Conservation (phyloP, 1,139 yeast species). For the Yamadazyma atmosphaerica region DNA sequence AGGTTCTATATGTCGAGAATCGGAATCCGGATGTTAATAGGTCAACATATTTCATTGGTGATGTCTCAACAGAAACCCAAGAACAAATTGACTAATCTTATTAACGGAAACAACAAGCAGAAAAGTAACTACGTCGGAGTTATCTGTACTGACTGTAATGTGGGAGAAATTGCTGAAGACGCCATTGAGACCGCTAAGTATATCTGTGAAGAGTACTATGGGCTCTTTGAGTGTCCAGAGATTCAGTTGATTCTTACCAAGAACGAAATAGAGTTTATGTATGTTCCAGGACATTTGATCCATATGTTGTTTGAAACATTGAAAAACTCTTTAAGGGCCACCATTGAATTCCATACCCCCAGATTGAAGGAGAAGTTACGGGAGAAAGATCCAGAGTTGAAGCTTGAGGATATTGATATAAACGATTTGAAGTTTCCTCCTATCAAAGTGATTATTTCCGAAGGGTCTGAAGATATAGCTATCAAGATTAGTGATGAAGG, state of each 20-base stretch:
- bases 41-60: slow-evolving; percentile 82
- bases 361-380: slow-evolving; percentile 38
- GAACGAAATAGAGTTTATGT: slow-evolving; percentile 71
- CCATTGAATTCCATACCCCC: slow-evolving; percentile 71
- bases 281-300: slow-evolving; percentile 86
- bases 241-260: slow-evolving; percentile 74
- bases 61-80: slow-evolving; percentile 57
- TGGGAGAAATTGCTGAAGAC: slow-evolving; percentile 76
- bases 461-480: slow-evolving; percentile 91
- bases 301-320: slow-evolving; percentile 87
- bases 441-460: slow-evolving; percentile 84
- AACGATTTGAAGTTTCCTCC: slow-evolving; percentile 78
- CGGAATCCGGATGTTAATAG: slow-evolving; percentile 86
- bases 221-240: slow-evolving; percentile 77
- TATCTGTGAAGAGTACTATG: slow-evolving; percentile 86
- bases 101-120: slow-evolving; percentile 24
- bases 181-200: slow-evolving; percentile 86
- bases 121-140: slow-evolving; percentile 74
- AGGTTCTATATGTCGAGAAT: slow-evolving; percentile 84
- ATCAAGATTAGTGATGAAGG: slow-evolving; percentile 92
- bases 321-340: slow-evolving; percentile 81
- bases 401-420: slow-evolving; percentile 46
- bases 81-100: slow-evolving; percentile 33
- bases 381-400: slow-evolving; percentile 43
- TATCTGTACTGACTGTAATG: slow-evolving; percentile 77